These are phyloP conservation scores for Torrubiellomyces zombiae DNA, from an alignment of 2,329 filamentous ascomycete genomes.

Conservation along the genomic window DNA sequence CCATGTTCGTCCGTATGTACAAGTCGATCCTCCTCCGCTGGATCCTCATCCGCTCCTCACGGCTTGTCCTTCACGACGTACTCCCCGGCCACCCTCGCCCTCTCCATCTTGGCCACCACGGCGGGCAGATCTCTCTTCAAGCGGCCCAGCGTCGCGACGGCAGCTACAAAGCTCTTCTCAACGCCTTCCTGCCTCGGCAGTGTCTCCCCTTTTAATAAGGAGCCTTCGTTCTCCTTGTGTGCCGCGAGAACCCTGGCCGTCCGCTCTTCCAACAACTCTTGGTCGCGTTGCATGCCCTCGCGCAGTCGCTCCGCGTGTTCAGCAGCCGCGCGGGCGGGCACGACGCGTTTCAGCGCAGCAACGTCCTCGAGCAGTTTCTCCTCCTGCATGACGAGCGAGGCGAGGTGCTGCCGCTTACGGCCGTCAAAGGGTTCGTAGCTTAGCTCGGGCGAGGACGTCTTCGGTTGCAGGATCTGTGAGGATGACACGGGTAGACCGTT, in stretches of 20 bases:
- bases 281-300: slow-evolving; percentile 27
- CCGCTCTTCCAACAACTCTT: slow-evolving; percentile 21
- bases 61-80: slow-evolving; percentile 29
- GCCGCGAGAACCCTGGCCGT: slow-evolving; percentile 7
- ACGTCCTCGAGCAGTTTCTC: slow-evolving; percentile 49
- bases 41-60: too few relatives aligned
- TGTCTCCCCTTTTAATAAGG: slow-evolving; percentile 13
- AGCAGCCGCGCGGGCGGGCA: slow-evolving; percentile 28
- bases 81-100: slow-evolving; percentile 40
- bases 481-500: slow-evolving; percentile 37
- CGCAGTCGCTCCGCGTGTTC: slow-evolving; percentile 23
- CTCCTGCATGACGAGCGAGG: slow-evolving; percentile 43
- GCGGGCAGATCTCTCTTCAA: slow-evolving; percentile 45
- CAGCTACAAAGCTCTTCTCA: slow-evolving; percentile 27
- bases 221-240: slow-evolving; percentile 9
- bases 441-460: slow-evolving; percentile 9
- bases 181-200: slow-evolving; percentile 27
- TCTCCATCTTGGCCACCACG: slow-evolving; percentile 47
- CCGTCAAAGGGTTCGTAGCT: slow-evolving; percentile 44
- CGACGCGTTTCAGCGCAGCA: slow-evolving; percentile 37
- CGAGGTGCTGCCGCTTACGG: slow-evolving; percentile 40
- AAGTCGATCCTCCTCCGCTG: not conserved
- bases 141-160: slow-evolving; percentile 32
- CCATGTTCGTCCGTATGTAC: not conserved
- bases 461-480: slow-evolving; percentile 21